Evolutionary conservation across 805 yeast genomes (phyloP).

Genomic region (Pichia thaimueangensis): DNA sequence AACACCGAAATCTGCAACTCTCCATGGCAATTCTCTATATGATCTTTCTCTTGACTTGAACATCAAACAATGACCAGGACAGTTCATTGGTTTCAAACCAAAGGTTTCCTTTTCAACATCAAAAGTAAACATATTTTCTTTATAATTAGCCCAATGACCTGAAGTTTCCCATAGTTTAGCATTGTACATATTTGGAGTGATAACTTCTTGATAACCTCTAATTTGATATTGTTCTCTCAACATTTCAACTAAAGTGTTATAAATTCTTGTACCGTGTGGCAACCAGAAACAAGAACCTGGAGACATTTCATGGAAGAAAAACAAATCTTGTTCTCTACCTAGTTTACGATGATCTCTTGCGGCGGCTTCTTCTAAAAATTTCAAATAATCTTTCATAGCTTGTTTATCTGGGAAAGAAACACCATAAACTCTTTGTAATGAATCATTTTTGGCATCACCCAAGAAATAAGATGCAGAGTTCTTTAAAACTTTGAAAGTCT

Average conservation of each 20-base stretch:
- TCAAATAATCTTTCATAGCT: constrained; percentile 88
- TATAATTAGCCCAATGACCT: constrained; percentile 97
- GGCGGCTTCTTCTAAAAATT: constrained; percentile 93
- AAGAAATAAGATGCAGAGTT: constrained; percentile 94
- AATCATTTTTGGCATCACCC: constrained; percentile 89
- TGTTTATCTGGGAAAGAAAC: constrained; percentile 98
- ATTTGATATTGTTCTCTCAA: constrained; percentile 78
- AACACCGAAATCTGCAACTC: constrained; percentile 97
- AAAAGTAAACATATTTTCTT: constrained; percentile 94
- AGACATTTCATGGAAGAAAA: constrained; percentile 91
- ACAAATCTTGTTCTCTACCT: constrained; percentile 94
- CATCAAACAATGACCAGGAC: constrained; percentile 77
- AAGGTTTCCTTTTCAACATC: constrained; percentile 94
- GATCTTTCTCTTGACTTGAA: constrained; percentile 91
- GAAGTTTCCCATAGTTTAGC: constrained; percentile 97
- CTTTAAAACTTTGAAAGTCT: constrained; percentile 88
- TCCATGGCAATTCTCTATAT: constrained; percentile 95
- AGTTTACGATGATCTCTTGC: constrained; percentile 93
- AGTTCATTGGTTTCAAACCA: constrained; percentile 86
- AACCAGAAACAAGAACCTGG: constrained; percentile 99
- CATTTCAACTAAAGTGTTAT: constrained; percentile 76
- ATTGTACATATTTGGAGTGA: constrained; percentile 98
- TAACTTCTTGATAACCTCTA: constrained; percentile 97
- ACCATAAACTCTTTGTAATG: constrained; percentile 96
- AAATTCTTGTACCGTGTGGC: constrained; percentile 98